Base-by-base conservation (phyloP, 2,329 filamentous ascomycete genomes). In the Clarireedia homoeocarpa region DNA sequence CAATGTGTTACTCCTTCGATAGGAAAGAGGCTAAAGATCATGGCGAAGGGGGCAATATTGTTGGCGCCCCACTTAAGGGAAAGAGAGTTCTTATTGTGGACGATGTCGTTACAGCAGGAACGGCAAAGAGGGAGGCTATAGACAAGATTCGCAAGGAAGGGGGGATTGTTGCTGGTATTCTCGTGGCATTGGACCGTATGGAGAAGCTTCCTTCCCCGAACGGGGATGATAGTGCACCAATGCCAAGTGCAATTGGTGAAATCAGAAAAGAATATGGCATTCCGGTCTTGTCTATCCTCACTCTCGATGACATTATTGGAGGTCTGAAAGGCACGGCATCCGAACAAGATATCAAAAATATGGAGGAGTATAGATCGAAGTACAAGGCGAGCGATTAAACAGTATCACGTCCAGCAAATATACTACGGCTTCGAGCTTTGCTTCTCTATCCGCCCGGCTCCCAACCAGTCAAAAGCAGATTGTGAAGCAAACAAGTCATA, bases 1-100 rank as follows among this genome's bases (percentile, higher is more conserved):
- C 79, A 45, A 78, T 88, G 56, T 89, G 85, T 68, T 97, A 96
- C 75, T 86, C 85, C 36, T 97, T 95, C 75, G 95, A 97, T 74
- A 84, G 94, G 68, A 97, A 97, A 75, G 94, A 97, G 75, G 88
- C 86, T 67, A 97, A 97, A 77, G 88, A 90, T 68, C 92, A 97
- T 71, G 92, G 94, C 46, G 94, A 99, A 74, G 92, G 92, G 36
- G 92, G 94, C 46, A 88, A 83, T 70, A 95, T 97, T 66, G 91
- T 97, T 14, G 94, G 94, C 10, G 88, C 90, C 30, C 80, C 86
- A 6, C 76, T 97, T 52, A 87, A 88, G 73, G 91, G 89, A 53
- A 91, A 94, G 80, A 83, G 81, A 59, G 84, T 96, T 15, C 78
- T 99, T 36, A 88, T 99, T 64, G 86, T 99, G 42, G 94, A 99